A percentile compares a stretch with the other conserved stretches of the same genome.
Evolutionary conservation across 495 filamentous ascomycete genomes (phyloP).

Genomic region (Thozetella sp.): DNA sequence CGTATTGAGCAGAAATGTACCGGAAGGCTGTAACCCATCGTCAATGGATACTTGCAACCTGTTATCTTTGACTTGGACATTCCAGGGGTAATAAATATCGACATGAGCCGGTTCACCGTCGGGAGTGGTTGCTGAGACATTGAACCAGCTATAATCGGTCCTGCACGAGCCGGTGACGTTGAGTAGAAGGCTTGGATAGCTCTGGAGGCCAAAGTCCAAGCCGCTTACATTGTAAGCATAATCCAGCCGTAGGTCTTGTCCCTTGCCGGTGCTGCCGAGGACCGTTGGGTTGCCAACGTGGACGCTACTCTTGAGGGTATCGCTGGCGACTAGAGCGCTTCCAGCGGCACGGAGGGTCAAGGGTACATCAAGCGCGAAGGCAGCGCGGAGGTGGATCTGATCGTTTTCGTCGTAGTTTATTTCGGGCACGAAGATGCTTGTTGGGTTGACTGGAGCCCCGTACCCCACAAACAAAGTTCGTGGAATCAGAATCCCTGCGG

Average conservation of each 20-base stretch:
- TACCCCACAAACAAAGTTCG: slow-evolving; percentile 21
- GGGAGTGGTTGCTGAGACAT: neutral
- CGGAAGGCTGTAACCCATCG: too few relatives aligned
- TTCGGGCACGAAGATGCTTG: slow-evolving; percentile 21
- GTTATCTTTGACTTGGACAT: too few relatives aligned
- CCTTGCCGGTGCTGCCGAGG: slow-evolving; percentile 10
- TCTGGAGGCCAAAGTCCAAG: slow-evolving; percentile 34
- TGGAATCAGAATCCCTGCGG: slow-evolving; percentile 22
- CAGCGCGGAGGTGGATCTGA: neutral
- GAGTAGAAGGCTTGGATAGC: slow-evolving; percentile 24
- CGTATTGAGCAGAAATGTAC: slow-evolving; percentile 10
- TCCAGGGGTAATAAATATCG: slow-evolving; percentile 12
- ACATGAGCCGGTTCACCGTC: too few relatives aligned
- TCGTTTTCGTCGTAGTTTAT: neutral
- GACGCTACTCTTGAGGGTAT: slow-evolving; percentile 12
- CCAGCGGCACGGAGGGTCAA: slow-evolving; percentile 26
- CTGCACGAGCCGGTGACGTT: slow-evolving; percentile 31
- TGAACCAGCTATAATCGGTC: slow-evolving; percentile 30
- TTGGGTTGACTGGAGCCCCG: slow-evolving; percentile 23
- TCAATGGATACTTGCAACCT: too few relatives aligned
- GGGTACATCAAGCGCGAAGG: slow-evolving; percentile 23
- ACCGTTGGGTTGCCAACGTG: slow-evolving; percentile 6
- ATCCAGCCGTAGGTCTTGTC: slow-evolving; percentile 19
- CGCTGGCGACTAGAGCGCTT: slow-evolving; percentile 14
- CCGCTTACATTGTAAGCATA: slow-evolving; percentile 32